A percentile compares a stretch with the other conserved stretches of the same genome.
These are phyloP conservation scores for Lanmaoa rubissima DNA, from an alignment of 768 basidiomycete species.

Conservation along the genomic window DNA sequence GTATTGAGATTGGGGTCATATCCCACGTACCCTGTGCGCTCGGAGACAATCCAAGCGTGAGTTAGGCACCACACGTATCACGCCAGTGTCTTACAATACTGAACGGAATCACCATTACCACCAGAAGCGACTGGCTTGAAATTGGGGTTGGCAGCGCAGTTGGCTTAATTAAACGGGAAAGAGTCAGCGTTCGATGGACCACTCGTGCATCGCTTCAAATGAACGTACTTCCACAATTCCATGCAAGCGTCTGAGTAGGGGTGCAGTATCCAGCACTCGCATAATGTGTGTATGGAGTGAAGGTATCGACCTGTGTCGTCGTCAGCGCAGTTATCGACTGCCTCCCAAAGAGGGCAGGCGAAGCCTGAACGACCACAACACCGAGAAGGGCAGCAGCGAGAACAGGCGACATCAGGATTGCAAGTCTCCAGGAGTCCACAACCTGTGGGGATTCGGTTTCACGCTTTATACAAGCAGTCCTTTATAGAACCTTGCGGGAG, in stretches of 20 bases:
- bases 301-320: slow-evolving; percentile 40
- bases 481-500: not conserved
- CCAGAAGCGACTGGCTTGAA: slow-evolving; percentile 50
- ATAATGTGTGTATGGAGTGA: slow-evolving; percentile 48
- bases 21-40: slow-evolving; percentile 48
- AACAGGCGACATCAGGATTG: slow-evolving; percentile 16
- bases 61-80: not conserved
- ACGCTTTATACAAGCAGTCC: not conserved
- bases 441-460: not conserved
- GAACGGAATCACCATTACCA: slow-evolving; percentile 41
- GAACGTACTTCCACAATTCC: slow-evolving; percentile 55
- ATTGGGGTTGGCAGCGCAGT: slow-evolving; percentile 47
- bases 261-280: slow-evolving; percentile 52
- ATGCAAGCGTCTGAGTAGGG: slow-evolving; percentile 41
- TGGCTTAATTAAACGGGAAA: slow-evolving; percentile 26
- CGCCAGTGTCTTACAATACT: slow-evolving; percentile 38
- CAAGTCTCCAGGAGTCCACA: not conserved
- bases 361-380: slow-evolving; percentile 12
- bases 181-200: not conserved
- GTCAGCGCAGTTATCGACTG: slow-evolving; percentile 41
- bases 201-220: not conserved
- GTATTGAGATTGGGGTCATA: slow-evolving; percentile 39
- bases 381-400: slow-evolving; percentile 17
- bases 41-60: not conserved
- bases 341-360: slow-evolving; percentile 31